phyloP scores from a whole-genome alignment of 371 early-diverging fungal species.

The Cokeromyces recurvatus region DNA sequence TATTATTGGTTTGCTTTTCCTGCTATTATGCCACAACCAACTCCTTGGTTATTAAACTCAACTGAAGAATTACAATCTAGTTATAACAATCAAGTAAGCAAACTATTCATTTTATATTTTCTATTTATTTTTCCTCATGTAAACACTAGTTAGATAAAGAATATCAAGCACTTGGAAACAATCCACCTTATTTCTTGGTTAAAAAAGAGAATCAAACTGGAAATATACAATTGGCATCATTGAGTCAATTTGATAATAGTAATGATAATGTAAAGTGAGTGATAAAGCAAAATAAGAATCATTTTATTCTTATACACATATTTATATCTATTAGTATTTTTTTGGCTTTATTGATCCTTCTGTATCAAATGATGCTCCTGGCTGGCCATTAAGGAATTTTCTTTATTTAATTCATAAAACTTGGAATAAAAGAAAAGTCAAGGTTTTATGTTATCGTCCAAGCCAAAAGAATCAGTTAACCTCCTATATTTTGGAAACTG shows the following conservation, averaged over 20 bases:
- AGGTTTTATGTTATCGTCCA: constrained; percentile 76
- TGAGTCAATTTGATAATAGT: too few relatives aligned
- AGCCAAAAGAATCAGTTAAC: constrained; percentile 1
- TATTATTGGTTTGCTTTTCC: constrained; percentile 94
- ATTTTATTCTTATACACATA: too few relatives aligned
- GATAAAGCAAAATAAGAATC: too few relatives aligned
- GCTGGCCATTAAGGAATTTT: constrained; percentile 91
- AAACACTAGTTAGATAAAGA: background rate
- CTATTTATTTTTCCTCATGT: too few relatives aligned
- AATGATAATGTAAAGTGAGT: too few relatives aligned
- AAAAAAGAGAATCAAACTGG: constrained; percentile 1
- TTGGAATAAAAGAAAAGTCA: constrained; percentile 40
- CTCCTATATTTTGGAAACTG: constrained; percentile 15
- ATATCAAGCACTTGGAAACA: background rate
- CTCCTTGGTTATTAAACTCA: constrained; percentile 19
- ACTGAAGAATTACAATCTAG: too few relatives aligned
- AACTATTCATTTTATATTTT: too few relatives aligned
- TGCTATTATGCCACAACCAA: constrained; percentile 52
- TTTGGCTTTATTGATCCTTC: constrained; percentile 88
- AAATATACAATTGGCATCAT: too few relatives aligned
- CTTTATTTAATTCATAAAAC: constrained; percentile 58
- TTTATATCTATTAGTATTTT: constrained; percentile 7
- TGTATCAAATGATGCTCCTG: constrained; percentile 56
- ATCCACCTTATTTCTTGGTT: constrained; percentile 5
- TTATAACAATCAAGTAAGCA: too few relatives aligned